Evolutionary conservation across 1,139 yeast genomes (phyloP).

Genomic region (Kazachstania sp.): DNA sequence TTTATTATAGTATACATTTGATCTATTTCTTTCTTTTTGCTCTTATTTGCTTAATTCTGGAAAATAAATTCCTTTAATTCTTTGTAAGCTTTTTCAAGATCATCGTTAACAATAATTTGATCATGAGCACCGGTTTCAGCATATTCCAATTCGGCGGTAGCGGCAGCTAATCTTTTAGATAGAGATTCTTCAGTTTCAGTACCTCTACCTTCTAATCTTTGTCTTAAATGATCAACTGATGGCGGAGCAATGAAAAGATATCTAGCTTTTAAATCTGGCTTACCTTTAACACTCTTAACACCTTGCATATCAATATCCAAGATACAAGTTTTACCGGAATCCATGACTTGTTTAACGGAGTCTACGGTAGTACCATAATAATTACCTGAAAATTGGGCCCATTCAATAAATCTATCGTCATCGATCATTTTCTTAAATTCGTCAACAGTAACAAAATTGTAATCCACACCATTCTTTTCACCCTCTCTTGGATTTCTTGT

Average conservation of each 20-base stretch:
- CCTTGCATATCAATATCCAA: slow-evolving; percentile 99
- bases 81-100: slow-evolving; percentile 75
- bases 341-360: slow-evolving; percentile 57
- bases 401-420: slow-evolving; percentile 75
- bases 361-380: slow-evolving; percentile 89
- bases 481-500: slow-evolving; percentile 90
- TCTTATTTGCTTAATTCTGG: slow-evolving; percentile 16
- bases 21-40: neutral
- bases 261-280: slow-evolving; percentile 71
- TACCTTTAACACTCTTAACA: slow-evolving; percentile 75
- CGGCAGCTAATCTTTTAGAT: slow-evolving; percentile 76
- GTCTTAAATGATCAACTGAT: slow-evolving; percentile 62
- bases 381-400: slow-evolving; percentile 98
- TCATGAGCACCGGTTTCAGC: slow-evolving; percentile 91
- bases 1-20: neutral
- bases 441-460: slow-evolving; percentile 74
- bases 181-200: slow-evolving; percentile 86
- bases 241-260: slow-evolving; percentile 90
- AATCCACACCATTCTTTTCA: slow-evolving; percentile 81
- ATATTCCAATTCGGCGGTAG: slow-evolving; percentile 78
- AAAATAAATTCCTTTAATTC: slow-evolving; percentile 74
- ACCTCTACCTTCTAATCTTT: slow-evolving; percentile 79
- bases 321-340: slow-evolving; percentile 64
- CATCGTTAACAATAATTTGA: slow-evolving; percentile 78
- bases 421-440: slow-evolving; percentile 69